Base-by-base conservation (phyloP, 768 basidiomycete genomes). In the Tricholomella constricta region DNA sequence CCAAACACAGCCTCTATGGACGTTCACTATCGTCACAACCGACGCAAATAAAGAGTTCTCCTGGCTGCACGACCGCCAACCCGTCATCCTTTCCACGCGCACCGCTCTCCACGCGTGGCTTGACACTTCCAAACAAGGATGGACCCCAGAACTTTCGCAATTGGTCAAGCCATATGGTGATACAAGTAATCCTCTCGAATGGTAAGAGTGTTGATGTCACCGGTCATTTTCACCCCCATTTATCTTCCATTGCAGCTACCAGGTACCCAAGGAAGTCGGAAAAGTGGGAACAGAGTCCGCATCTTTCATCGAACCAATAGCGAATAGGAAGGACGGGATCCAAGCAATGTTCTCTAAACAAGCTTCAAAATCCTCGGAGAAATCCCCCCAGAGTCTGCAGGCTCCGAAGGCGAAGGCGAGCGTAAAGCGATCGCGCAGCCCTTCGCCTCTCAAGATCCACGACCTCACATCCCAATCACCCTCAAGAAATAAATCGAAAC, bases 51-150 rank as follows among this genome's bases (percentile, higher is more conserved):
- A 81, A 50, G 80, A 85, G 6, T 76, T 94, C 41, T 71, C 72
- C 6, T 98, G 93, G 90, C 77, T 98, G n/a, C 96, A 97, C 65
- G 90, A 95, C 60, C 85, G 95, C 19, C 88, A 89, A 58, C 89
- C 89, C 6, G 91, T 94, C 38, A 85, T 98, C 43, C 80, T 98
- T 5, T 78, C 82, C 8, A 75, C 77, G 0, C 65, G 74, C 29
- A 78, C 80, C 2, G 86, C 88, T 1, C 72, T 94, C 23, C 66
- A 76, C 17, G 62, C 66, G 10, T 98, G 96, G 96, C 79, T 98
- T 12, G 89, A 95, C 69, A 87, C 89, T 2, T 82, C 81, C 2
- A 78, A 80, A 0, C 78, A 79, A 37, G 69, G 66, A 2, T 96
- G 89, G 93, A 80, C 77, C 15, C 63, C 76, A 4, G 78, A 78